Evolutionary conservation across 1,139 yeast species (phyloP), one percentile per base, ranked within the genome.

Genomic region (Kluyveromyces marxianus): DNA sequence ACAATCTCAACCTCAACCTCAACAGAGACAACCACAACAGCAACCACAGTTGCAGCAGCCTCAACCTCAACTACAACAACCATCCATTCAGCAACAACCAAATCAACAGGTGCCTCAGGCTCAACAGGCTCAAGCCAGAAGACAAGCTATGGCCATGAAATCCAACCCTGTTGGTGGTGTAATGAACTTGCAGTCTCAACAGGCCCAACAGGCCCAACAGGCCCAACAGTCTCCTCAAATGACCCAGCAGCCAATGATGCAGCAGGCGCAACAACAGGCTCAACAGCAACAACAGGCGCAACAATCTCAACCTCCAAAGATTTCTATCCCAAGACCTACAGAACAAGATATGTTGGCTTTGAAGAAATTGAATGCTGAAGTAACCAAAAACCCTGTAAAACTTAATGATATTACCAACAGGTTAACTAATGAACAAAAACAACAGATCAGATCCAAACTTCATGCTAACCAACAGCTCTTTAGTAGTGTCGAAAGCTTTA

Each of bases 401-500:
- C 66, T 86, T 50, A 77, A 79, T 48, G 86, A 87, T 58, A 74
- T 83, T 37, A 81, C 92, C 0, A 71, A 70, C 51, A 66, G 74
- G 46, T 69, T 86, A 48, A 68, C 82, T 0, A 77, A 74, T 25
- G 81, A 77, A 37, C 90, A 86, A 51, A 84, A 83, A 63, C 73
- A 71, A 33, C 71, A 73, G 40, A 85, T 86, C 25, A 71, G 79
- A 44, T 79, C 81, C 28, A 71, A 77, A 37, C 73, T 83, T 60
- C 75, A 72, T 46, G 69, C 72, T 43, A 75, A 82, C 44, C 75
- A 81, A 33, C 87, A 81, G 52, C 75, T 82, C 52, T 81, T 79
- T 62, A 72, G 80, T 40, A 75, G 81, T 54, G 84, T 84, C 25
- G 95, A 87, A 59, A 81, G 81, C 51, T 72, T 87, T 42, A 79